Percentiles rank a stretch among this genome's conserved stretches.
phyloP scores from a whole-genome alignment of 164 flowering plant genomes.

The Aristolochia fimbriata region DNA sequence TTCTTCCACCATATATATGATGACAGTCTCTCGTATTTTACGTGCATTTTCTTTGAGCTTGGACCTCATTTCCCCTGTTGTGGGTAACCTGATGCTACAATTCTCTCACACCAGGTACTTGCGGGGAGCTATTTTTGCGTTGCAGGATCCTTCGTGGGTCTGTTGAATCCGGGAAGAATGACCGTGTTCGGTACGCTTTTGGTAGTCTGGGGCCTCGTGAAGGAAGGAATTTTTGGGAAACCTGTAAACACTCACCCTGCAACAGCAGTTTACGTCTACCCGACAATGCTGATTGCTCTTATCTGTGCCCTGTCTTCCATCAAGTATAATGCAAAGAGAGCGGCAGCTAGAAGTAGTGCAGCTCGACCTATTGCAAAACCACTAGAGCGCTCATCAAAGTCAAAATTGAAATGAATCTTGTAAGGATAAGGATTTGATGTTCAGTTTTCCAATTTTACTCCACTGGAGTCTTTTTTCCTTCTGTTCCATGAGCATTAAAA shows the following conservation, averaged over 20 bases:
- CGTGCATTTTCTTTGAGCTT: neutral
- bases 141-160: slow-evolving; percentile 73
- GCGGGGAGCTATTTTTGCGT: slow-evolving; percentile 94
- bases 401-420: slow-evolving; percentile 75
- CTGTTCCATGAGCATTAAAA: neutral
- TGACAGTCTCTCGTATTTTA: too few species aligned
- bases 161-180: slow-evolving; percentile 83
- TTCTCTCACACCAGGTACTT: slow-evolving; percentile 52
- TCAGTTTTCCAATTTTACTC: neutral
- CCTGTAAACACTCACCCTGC: slow-evolving; percentile 59
- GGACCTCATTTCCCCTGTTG: neutral
- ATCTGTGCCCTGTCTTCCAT: slow-evolving; percentile 69
- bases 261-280: slow-evolving; percentile 64
- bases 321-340: slow-evolving; percentile 62
- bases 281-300: slow-evolving; percentile 74
- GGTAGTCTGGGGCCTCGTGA: slow-evolving; percentile 82
- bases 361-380: slow-evolving; percentile 67
- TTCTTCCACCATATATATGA: neutral
- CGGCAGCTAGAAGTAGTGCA: slow-evolving; percentile 26
- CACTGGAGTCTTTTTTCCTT: neutral
- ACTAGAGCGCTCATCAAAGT: slow-evolving; percentile 65
- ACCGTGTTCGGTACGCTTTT: slow-evolving; percentile 92
- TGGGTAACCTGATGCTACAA: neutral
- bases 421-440: neutral
- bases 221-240: slow-evolving; percentile 80